A percentile compares a stretch with the other conserved stretches of the same genome.
These are phyloP conservation scores for Takakia lepidozioides DNA, from an alignment of 225 moss, liverwort and hornwort species.

Conservation along the genomic window DNA sequence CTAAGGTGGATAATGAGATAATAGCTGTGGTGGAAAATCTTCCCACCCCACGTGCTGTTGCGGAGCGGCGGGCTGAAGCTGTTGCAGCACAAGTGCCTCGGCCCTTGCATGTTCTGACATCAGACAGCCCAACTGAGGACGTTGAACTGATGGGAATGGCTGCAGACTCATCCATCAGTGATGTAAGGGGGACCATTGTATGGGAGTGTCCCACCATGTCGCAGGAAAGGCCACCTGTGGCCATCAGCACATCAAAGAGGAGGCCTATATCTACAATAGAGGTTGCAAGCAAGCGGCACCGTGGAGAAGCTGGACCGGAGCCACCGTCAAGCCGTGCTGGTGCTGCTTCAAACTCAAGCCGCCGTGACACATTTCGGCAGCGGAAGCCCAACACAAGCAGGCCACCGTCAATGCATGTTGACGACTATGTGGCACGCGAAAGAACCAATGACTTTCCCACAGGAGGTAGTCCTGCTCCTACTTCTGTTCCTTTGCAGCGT, in stretches of 20 bases:
- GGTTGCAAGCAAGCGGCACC: conserved; percentile 73
- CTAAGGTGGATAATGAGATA: conserved; percentile 35
- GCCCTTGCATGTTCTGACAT: conserved; percentile 18
- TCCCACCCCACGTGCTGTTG: conserved; percentile 36
- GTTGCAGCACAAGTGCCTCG: conserved; percentile 24
- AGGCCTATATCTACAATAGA: conserved; percentile 68
- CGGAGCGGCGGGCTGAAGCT: conserved; percentile 51
- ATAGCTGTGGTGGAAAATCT: conserved; percentile 26
- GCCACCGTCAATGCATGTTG: conserved; percentile 99
- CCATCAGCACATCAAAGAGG: conserved; percentile 57
- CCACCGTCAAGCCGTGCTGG: conserved; percentile 35
- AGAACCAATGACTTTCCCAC: conserved; percentile 60
- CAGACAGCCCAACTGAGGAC: conserved; percentile 26
- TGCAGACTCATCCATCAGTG: conserved; percentile 18
- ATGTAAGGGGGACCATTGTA: conserved; percentile 51
- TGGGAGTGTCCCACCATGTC: conserved; percentile 75
- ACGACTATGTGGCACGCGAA: conserved; percentile 96
- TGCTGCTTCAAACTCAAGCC: conserved; percentile 41
- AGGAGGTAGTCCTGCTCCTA: conserved; percentile 46
- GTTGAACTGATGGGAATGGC: conserved; percentile 20
- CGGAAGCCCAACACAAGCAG: conserved; percentile 97
- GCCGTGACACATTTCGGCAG: conserved; percentile 89
- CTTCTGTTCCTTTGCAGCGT: conserved; percentile 53
- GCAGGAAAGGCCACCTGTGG: conserved; percentile 55
- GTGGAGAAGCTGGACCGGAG: conserved; percentile 36